Base-by-base conservation (phyloP, 192 early-diverging fungal genomes). In the Coemansia sp. region DNA sequence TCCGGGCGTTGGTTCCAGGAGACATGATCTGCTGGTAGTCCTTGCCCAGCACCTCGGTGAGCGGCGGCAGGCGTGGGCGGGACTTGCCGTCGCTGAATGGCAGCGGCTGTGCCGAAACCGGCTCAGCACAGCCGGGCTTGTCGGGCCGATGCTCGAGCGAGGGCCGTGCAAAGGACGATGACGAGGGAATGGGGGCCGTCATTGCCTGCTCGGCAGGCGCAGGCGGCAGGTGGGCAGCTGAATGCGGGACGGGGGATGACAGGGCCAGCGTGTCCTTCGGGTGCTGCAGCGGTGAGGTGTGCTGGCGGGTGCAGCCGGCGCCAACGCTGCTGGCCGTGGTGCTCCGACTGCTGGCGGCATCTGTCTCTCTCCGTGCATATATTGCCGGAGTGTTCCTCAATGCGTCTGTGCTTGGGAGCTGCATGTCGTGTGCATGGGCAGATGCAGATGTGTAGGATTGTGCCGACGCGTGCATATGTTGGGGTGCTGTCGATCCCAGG, bases 401-500 rank as follows among this genome's bases (percentile, higher is more conserved):
- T 49, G 65, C 65, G 53, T 51, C 48, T 15, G 45, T 40, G 51
- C 57, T 60, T 53, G 58, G 40, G 30, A 50, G 57, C 43, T 58
- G 66, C 66, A 69, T 66, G 26, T 46, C 51, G 10, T 45, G 38
- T 39, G 66, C 66, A 61, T 76, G 55, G 18, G 59, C 40, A 11
- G 56, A 51, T 59, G 58, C 63, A 56, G 58, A 57, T 42, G 48
- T 47, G 58, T 65, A 57, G 40, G 65, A 59, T 64, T 64, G 65
- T 64, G 59, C 73, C 73, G 62, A 51, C 46, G 52, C 45, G 40
- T 69, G 66, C 66, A 69, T 64, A 36, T 51, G 66, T 76, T 76
- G 73, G 73, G 73, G 73, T 28, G 62, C 55, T 41, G 73, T 51
- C 66, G 73, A 76, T 69, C 73, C 59, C 42, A 56, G 28, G 36